Conservation (phyloP, 1,284 basidiomycete genomes). For the Naganishia sp. region DNA sequence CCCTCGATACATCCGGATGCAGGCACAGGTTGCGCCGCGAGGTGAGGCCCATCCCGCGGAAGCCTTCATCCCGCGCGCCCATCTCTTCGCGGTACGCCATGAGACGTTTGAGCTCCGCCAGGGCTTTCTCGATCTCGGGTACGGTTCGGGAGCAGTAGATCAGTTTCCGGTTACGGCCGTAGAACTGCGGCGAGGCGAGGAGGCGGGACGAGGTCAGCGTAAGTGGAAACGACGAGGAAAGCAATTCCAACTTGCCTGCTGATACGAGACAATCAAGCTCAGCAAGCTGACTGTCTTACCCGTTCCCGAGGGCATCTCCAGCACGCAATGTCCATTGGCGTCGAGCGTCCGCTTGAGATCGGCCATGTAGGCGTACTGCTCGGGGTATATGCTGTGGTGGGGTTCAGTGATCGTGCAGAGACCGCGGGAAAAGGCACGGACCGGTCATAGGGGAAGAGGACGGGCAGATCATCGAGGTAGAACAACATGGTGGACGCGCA, state of each 20-base stretch:
- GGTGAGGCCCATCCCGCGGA: conserved; percentile 88
- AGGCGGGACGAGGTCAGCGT: background rate
- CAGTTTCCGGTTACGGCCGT: conserved; percentile 87
- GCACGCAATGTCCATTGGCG: conserved; percentile 96
- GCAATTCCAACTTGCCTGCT: conserved; percentile 65
- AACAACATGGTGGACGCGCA: conserved; percentile 73
- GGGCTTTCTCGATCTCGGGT: conserved; percentile 99
- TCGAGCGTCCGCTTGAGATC: conserved; percentile 96
- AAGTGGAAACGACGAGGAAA: no score
- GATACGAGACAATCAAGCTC: conserved; percentile 95
- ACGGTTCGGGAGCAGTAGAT: conserved; percentile 99
- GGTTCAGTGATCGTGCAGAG: conserved; percentile 67
- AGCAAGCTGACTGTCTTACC: conserved; percentile 98
- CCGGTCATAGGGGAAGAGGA: conserved; percentile 83
- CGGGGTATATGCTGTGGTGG: conserved; percentile 42
- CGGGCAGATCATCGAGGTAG: conserved; percentile 89
- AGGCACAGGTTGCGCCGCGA: conserved; percentile 96
- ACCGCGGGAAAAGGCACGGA: conserved; percentile 33
- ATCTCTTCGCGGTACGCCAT: conserved; percentile 88
- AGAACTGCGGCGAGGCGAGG: conserved; percentile 63
- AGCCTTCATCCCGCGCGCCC: conserved; percentile 73
- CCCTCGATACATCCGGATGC: conserved; percentile 90
- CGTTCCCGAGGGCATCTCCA: conserved; percentile 99
- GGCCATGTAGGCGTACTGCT: conserved; percentile 99
- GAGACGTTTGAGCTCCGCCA: conserved; percentile 90